Evolutionary conservation across 2,329 filamentous ascomycete species (phyloP), one percentile per base, ranked within the genome.

Genomic region (Apiospora koreana): DNA sequence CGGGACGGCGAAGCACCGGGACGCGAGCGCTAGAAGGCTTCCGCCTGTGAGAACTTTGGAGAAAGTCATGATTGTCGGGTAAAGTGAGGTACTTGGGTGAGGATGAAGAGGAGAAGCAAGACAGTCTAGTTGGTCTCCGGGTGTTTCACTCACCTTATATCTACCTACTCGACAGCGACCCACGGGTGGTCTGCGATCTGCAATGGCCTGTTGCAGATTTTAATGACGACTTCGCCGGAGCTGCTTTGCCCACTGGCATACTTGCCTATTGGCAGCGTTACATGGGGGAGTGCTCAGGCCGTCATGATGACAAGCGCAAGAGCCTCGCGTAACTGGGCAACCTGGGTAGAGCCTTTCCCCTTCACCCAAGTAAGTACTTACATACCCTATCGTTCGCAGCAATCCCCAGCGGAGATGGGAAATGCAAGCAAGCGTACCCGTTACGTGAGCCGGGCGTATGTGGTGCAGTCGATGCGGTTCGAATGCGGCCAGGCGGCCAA

Each of bases 51-150:
- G 62, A 43, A 69, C 48, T 28, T 65, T 71, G 25, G 68, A 69
- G 41, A 68, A 67, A 4, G 67, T 16, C 75, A 76, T 76, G 45
- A 38, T 42, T 38, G 18, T 23, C 7, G 45, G 21, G 98, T 97
- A 83, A 99, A 95, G 81, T 99, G 99, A n/a, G 96, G 96, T 69
- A 99, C 72, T 66, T 21, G 14, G 18, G 23, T 3, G 42, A 23
- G 18, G 58, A 23, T 45, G 12, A 28, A n/a, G 38, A 45, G 9
- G 14, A n/a, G 38, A 14, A 12, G 14, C 41, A 31, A 43, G 12
- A 31, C n/a, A 43, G 28, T 1, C 3, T 3, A 10, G 12, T 14
- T 1, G 28, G 4, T 28, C 38, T 28, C 38, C 8, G 2, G 38
- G 38, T 4, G 41, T 21, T 25, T 45, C 23, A 66, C 38, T 12